Conservation (phyloP, 257 asterid genomes). For the Solanum pennellii region DNA sequence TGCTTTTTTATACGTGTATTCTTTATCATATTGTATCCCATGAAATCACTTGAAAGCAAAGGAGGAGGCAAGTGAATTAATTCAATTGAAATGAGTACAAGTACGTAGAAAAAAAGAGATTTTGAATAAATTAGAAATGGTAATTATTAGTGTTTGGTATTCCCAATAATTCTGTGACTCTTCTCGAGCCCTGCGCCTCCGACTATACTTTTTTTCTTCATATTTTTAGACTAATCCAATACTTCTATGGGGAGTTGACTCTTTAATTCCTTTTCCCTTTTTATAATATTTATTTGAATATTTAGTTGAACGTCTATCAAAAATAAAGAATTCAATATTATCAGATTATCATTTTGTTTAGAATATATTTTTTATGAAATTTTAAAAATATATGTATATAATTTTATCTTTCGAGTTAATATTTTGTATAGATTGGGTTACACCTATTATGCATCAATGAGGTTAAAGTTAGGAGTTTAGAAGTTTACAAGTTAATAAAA, state of each 20-base stretch:
- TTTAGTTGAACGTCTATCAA: too few species aligned
- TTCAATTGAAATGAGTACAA: not conserved
- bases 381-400: too few species aligned
- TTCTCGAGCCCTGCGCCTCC: conserved; percentile 29
- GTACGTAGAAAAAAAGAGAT: not conserved
- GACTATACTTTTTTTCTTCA: not conserved
- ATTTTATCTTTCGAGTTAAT: too few species aligned
- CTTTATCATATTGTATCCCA: not conserved
- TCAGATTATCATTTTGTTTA: not conserved
- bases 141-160: not conserved
- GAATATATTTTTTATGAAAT: too few species aligned
- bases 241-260: not conserved
- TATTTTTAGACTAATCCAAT: not conserved
- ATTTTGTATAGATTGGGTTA: too few species aligned
- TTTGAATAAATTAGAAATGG: not conserved
- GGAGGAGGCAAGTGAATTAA: not conserved
- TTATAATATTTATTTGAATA: too few species aligned
- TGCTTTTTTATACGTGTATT: not conserved
- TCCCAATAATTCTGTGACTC: conserved; percentile 18
- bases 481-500: too few species aligned
- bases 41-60: not conserved
- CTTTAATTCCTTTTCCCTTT: not conserved
- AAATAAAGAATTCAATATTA: too few species aligned
- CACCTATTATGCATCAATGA: rapidly evolving
- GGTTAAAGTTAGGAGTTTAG: too few species aligned